Evolutionary conservation across 2,329 filamentous ascomycete species (phyloP), one percentile per base, ranked within the genome.

Genomic region (Claviceps monticola): DNA sequence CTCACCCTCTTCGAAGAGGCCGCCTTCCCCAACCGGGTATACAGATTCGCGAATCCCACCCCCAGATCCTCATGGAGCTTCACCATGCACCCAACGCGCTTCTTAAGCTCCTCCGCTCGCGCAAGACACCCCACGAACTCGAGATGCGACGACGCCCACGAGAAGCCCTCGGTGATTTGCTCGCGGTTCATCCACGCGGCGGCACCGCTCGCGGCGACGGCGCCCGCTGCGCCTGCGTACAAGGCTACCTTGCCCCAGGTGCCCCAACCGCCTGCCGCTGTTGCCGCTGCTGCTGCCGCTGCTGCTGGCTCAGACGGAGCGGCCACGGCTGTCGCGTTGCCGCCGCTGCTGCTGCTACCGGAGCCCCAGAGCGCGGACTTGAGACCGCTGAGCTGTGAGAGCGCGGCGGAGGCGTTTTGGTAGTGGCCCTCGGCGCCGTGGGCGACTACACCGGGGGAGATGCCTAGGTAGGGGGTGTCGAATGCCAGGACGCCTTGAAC

Each of bases 101-200:
- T 78, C 58, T 83, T 82, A 57, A 97, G 72, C 62, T 95, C 89
- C 59, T 90, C 85, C 4, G 81, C 82, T n/a, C 87, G 82, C 47
- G 86, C 85, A 7, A 98, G 76, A 61, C 88, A 94, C 2, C 89
- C 88, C 1, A 97, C 87, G 61, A 97, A 98, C 66, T 93, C 87
- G 26, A 98, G 79, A 67, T 98, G 93, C 38, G 87, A 93, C 16
- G 84, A 81, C 14, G 87, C 87, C 89, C 90, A 97, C 9, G 74
- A 74, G 71, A 83, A 83, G 7, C 90, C 86, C 54, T 84, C 76
- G 2, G 77, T 79, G 55, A 97, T 80, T 56, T 88, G 82, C 36
- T 94, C 86, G 51, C 88, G 80, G 60, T 93, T 89, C 60, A 86
- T 74, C 71, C 95, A 97, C 11, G 91, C 86, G 7, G 89, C 89